Conservation (phyloP, 768 basidiomycete species). For the Lentinula boryana region DNA sequence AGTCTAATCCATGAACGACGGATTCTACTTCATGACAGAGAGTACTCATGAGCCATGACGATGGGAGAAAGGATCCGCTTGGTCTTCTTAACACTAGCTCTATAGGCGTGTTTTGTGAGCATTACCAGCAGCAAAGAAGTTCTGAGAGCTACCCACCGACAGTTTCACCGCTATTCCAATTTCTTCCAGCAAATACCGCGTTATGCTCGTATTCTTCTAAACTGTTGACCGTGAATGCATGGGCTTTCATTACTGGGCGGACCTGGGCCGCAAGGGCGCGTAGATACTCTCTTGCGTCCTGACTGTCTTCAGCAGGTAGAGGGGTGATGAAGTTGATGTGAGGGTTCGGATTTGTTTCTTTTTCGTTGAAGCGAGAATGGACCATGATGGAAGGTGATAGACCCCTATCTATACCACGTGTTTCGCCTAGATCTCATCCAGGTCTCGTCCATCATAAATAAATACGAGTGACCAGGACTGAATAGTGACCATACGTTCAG, state of each 20-base stretch:
- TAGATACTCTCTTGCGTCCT: slow-evolving; percentile 65
- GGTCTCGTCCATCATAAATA: neutral
- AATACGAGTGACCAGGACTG: neutral
- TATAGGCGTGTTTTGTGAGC: slow-evolving; percentile 18
- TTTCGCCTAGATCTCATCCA: neutral
- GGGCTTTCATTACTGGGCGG: slow-evolving; percentile 74
- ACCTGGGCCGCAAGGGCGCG: slow-evolving; percentile 82
- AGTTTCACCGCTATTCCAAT: slow-evolving; percentile 82
- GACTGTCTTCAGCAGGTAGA: slow-evolving; percentile 41
- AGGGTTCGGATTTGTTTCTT: slow-evolving; percentile 67
- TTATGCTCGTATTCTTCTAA: slow-evolving; percentile 87
- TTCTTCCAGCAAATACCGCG: slow-evolving; percentile 71
- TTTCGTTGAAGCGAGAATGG: slow-evolving; percentile 66
- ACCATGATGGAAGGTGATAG: slow-evolving; percentile 47
- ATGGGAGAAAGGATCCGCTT: slow-evolving; percentile 55
- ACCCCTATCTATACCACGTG: slow-evolving; percentile 3
- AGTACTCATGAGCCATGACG: slow-evolving; percentile 67
- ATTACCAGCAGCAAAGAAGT: neutral
- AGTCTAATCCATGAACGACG: neutral
- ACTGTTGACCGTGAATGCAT: slow-evolving; percentile 72
- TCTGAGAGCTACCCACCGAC: slow-evolving; percentile 40
- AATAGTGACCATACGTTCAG: no score
- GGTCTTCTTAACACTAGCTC: slow-evolving; percentile 70
- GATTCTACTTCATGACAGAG: slow-evolving; percentile 74
- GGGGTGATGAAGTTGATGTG: slow-evolving; percentile 71